Conservation (phyloP, 768 basidiomycete species). For the Plicaturopsis crispa region DNA sequence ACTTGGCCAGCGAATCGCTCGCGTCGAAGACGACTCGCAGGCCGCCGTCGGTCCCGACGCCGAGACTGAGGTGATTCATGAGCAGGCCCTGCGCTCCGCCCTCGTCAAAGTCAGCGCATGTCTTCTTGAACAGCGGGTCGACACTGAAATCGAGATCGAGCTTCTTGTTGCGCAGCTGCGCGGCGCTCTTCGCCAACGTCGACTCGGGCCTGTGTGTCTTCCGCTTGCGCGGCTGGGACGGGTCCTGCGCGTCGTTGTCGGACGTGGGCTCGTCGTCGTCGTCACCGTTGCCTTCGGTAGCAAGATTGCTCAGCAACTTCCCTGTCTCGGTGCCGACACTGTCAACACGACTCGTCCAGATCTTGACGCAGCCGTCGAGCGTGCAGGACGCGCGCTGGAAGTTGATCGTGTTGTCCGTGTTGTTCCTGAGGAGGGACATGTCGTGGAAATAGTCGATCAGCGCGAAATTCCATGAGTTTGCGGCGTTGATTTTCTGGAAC, state of each 20-base stretch:
- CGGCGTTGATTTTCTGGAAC: conserved; percentile 92
- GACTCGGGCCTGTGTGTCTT: conserved; percentile 66
- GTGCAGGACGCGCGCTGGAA: conserved; percentile 98
- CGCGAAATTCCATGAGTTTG: conserved; percentile 96
- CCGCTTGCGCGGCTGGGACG: conserved; percentile 52
- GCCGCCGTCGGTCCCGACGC: conserved; percentile 70
- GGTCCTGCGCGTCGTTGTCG: conserved; percentile 57
- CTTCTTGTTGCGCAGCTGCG: conserved; percentile 83
- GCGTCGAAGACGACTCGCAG: conserved; percentile 95
- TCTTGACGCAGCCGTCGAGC: conserved; percentile 97
- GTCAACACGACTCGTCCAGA: conserved; percentile 98
- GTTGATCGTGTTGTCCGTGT: conserved; percentile 93
- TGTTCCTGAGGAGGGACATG: conserved; percentile 91
- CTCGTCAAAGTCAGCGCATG: conserved; percentile 97
- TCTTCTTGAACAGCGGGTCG: conserved; percentile 96
- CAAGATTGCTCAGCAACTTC: conserved; percentile 86
- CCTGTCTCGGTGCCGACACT: conserved; percentile 95
- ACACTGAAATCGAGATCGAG: conserved; percentile 93
- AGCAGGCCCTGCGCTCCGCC: conserved; percentile 92
- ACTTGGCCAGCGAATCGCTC: conserved; percentile 78
- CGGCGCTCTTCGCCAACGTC: conserved; percentile 83
- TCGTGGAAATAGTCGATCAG: conserved; percentile 99
- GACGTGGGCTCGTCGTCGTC: conserved; percentile 58
- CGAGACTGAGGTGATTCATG: conserved; percentile 90
- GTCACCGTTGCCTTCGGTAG: conserved; percentile 51